Base-by-base conservation (phyloP, 2,329 filamentous ascomycete species). In the Fusarium neocosmosporiellum region DNA sequence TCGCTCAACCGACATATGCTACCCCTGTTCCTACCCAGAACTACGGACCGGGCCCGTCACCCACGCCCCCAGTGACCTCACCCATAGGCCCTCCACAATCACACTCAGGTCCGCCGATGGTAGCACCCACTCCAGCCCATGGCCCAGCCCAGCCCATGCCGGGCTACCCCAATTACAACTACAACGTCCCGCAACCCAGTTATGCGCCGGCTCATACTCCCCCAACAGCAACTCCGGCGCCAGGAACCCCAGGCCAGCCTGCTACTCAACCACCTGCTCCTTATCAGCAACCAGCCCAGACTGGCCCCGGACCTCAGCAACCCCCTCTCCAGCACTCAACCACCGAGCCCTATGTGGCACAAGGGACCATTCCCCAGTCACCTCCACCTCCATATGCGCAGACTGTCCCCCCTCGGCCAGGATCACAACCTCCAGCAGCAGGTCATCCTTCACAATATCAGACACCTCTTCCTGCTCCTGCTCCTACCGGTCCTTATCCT, bases 301-400 rank as follows among this genome's bases (percentile, higher is more conserved):
- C 31, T 27, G 58, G 59, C 29, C 34, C 58, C 16, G 39, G 39
- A 36, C 63, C 34, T 8, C 68, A 72, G 29, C 75, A 65, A 34
- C 59, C 65, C 10, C 63, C 67, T 20, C 20, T 50, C 9, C 71
- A 68, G 24, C 71, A 74, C 20, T 31, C 64, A 29, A 65, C 24
- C 10, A 67, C 61, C 31, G 61, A 63, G 33, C 58, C 75, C 14
- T 63, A 65, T 34, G 33, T 59, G 10, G 41, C 31, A 16, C 59
- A 59, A 16, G 29, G 58, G 10, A 53, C 61, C n/a, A 65, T 59
- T 20, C 68, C 75, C 13, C 68, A 70, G 33, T 76, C 75, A 29
- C 76, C 76, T 11, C 76, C 75, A 14, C 76, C 76, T 57, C 74
- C 76, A 5, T 78, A 78, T 65, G 65, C 63, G n/a, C 74, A 74